Evolutionary conservation across 495 filamentous ascomycete genomes (phyloP), one percentile per base, ranked within the genome.

Genomic region (Venustampulla echinocandica): DNA sequence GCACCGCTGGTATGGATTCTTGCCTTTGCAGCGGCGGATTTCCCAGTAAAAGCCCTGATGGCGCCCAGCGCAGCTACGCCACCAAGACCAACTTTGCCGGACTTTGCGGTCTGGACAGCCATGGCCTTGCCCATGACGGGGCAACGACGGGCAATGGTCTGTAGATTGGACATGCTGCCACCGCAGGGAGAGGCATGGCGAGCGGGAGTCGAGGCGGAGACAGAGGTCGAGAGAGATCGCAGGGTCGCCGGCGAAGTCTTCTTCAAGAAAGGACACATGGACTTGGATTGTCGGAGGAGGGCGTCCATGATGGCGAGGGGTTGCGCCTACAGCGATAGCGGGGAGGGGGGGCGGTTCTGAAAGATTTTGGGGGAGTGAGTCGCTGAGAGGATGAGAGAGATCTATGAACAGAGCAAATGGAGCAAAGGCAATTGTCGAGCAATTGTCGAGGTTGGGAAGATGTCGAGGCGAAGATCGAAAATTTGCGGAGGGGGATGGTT

Each of bases 61-160:
- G 64, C 65, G 38, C 66, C 61, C 19, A 64, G 62, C n/a, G 68
- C 64, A 38, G 65, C 67, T 45, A 68, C 61, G 25, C 65, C 64
- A 14, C 64, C 61, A 32, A 57, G 59, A 19, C 63, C 54, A 15
- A 68, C 58, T 60, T 73, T 73, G 46, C 69, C 65, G 9, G 51
- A 60, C 49, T 67, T 58, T 49, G 81, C 79, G 58, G 84, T 84
- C 73, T 95, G 90, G 15, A 95, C 80, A 36, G 87, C 86, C 56
- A 98, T 75, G 34, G 92, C 92, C 72, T 95, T 95, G 64, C 88
- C 90, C 92, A 98, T 98, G 62, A 98, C 80, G 47, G 92, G 92
- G 79, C 92, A 98, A 57, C 92, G 87, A 58, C 87, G 84, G 54
- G 89, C 92, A 52, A 94, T 76, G 42, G 92, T 79, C 73, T 96